Base-by-base conservation (phyloP, 495 filamentous ascomycete species). In the Poronia punctata region DNA sequence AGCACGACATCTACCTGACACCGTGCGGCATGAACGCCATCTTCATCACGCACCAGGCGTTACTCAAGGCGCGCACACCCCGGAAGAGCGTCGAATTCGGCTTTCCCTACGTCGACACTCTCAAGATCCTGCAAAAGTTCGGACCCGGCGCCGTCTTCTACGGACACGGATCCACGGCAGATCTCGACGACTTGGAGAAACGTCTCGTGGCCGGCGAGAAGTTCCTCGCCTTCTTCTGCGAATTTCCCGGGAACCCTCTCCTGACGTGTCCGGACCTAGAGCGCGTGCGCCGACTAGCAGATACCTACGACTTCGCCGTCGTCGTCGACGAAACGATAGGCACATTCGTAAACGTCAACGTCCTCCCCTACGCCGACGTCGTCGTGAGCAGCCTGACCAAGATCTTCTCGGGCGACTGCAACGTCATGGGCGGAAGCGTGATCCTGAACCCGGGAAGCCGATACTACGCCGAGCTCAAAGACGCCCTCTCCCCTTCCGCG, bases 321-420 rank as follows among this genome's bases (percentile, higher is more conserved):
- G 84, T 97, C 22, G 77, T 95, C 15, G 92, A 98, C 63, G 92
- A 98, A 59, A 97, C 92, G 3, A 83, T 98, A 35, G 89, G 92
- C 49, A 98, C 90, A 39, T 94, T 96, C 49, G 74, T 95, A 40
- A 98, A 98, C 50, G 82, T 98, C 43, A 83, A 96, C 56, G 85
- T 97, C 2, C 74, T 98, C 2, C 86, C 79, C 1, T 82, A 82
- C 55, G 86, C 86, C 33, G 92, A 98, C 62, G 73, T 96, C 10
- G 86, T 95, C 12, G 90, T 90, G 35, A 92, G 83, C 68, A 94
- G 86, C 50, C 71, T 98, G 38, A 96, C 92, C 3, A 98, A 98
- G 62, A 82, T 96, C 34, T 98, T 98, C 63, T 93, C 86, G 40
- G 92, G 92, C 20, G 90, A 95, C 60, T 87, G 86, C 60, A 97